Conservation (phyloP, 371 early-diverging fungal genomes). For the Rhizomucor miehei region DNA sequence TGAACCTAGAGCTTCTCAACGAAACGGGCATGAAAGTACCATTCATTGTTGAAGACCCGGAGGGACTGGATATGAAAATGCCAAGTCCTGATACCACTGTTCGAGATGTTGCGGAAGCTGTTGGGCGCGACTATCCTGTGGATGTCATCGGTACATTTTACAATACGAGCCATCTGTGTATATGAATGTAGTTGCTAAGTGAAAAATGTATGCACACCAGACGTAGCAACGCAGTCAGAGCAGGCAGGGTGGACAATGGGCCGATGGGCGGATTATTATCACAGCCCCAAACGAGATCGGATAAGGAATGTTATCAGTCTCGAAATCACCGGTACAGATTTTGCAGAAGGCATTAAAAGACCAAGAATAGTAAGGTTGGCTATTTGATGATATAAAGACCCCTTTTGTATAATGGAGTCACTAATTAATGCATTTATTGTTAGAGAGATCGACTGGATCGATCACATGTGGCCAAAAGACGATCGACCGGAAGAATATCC, state of each 20-base stretch:
- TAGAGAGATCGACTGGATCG: slow-evolving; percentile 85
- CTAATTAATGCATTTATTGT: not conserved
- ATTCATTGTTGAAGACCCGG: slow-evolving; percentile 52
- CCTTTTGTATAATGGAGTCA: too few species aligned
- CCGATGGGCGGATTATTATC: slow-evolving; percentile 81
- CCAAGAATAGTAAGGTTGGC: slow-evolving; percentile 73
- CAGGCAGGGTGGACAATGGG: slow-evolving; percentile 74
- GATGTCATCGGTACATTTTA: slow-evolving; percentile 62
- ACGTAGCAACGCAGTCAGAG: slow-evolving; percentile 84
- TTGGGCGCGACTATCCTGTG: slow-evolving; percentile 62
- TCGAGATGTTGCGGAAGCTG: slow-evolving; percentile 61
- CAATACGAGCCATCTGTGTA: not conserved
- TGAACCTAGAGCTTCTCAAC: slow-evolving; percentile 57
- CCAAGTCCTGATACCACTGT: slow-evolving; percentile 64
- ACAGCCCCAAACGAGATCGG: slow-evolving; percentile 57
- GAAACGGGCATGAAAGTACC: slow-evolving; percentile 60
- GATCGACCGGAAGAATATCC: slow-evolving; percentile 66
- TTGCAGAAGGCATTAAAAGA: slow-evolving; percentile 62
- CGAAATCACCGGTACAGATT: slow-evolving; percentile 74
- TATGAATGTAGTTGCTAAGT: too few species aligned
- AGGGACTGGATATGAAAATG: slow-evolving; percentile 84
- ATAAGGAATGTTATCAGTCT: slow-evolving; percentile 87
- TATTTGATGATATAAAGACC: not conserved
- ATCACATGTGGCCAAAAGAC: slow-evolving; percentile 77
- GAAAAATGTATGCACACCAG: slow-evolving; percentile 22